Evolutionary conservation across 2,329 filamentous ascomycete genomes (phyloP).

Genomic region (Rugonectria rugulosa): DNA sequence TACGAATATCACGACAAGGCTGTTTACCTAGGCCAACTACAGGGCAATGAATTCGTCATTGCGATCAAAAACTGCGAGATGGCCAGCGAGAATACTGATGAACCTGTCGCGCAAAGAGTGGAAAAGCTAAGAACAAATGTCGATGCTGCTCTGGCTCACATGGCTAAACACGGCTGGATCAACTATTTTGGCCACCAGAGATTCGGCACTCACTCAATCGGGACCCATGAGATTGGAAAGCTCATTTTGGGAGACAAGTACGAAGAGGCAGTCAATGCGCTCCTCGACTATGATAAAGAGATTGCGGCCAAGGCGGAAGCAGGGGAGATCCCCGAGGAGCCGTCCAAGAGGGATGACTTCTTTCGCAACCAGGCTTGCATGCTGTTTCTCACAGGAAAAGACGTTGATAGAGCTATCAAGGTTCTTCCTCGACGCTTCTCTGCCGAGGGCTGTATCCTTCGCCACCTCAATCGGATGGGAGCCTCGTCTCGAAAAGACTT

Average conservation of each 20-base stretch:
- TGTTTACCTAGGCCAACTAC: conserved; percentile 82
- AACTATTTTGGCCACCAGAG: conserved; percentile 99
- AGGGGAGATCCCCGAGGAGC: conserved; percentile 48
- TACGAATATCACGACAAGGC: conserved; percentile 78
- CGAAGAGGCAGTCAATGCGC: conserved; percentile 77
- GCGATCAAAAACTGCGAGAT: conserved; percentile 86
- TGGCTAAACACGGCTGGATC: conserved; percentile 82
- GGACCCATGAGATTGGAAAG: conserved; percentile 85
- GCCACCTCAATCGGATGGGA: conserved; percentile 69
- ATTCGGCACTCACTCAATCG: conserved; percentile 86
- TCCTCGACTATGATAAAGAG: conserved; percentile 75
- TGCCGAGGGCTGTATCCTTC: conserved; percentile 81
- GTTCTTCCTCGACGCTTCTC: conserved; percentile 81
- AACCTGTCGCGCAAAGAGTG: conserved; percentile 39
- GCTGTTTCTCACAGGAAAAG: conserved; percentile 70
- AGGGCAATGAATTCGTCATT: conserved; percentile 92
- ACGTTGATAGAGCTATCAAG: conserved; percentile 66
- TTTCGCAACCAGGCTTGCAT: conserved; percentile 81
- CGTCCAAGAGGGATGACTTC: conserved; percentile 77
- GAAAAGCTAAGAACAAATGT: conserved; percentile 50
- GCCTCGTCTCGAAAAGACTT: conserved; percentile 69
- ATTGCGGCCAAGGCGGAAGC: conserved; percentile 58
- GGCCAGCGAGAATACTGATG: conserved; percentile 43
- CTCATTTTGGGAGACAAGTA: conserved; percentile 85
- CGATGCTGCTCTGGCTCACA: conserved; percentile 67